Evolutionary conservation across 225 moss, liverwort and hornwort genomes (phyloP).

Genomic region (Asterella californica): DNA sequence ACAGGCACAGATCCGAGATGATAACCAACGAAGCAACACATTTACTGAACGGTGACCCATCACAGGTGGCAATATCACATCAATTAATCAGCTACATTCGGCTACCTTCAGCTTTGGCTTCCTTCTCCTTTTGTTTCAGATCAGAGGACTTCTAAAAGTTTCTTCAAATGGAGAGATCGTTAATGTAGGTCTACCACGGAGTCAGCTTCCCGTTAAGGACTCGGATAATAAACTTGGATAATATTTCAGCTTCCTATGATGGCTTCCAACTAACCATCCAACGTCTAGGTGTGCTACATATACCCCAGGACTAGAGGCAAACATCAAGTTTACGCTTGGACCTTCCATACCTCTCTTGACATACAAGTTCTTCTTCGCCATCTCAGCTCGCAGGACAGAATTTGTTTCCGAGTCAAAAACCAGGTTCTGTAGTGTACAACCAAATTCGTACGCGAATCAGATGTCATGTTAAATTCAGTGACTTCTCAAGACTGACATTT

Average conservation of each 20-base stretch:
- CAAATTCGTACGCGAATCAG: not conserved
- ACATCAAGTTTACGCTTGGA: not conserved
- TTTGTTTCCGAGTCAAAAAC: conserved; percentile 92
- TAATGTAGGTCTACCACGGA: not conserved
- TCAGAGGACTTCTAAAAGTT: not conserved
- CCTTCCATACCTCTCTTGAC: conserved; percentile 70
- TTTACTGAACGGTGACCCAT: not conserved
- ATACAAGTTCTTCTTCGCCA: conserved; percentile 98
- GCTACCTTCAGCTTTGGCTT: not conserved
- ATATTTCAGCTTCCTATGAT: not conserved
- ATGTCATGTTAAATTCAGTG: not conserved
- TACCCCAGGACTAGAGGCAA: not conserved
- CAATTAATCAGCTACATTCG: not conserved
- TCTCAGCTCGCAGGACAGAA: conserved; percentile 89
- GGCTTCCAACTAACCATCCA: not conserved
- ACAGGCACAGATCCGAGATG: conserved; percentile 20
- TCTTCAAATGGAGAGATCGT: not conserved
- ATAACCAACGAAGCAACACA: not conserved
- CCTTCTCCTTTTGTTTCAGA: not conserved
- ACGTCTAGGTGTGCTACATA: not conserved
- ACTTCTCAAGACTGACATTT: not conserved
- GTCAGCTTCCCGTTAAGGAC: not conserved
- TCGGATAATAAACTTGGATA: not conserved
- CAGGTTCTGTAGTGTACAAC: conserved; percentile 67
- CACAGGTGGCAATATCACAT: not conserved